Base-by-base conservation (phyloP, 108 stramenopile genomes). In the Nannochloropsis salina region DNA sequence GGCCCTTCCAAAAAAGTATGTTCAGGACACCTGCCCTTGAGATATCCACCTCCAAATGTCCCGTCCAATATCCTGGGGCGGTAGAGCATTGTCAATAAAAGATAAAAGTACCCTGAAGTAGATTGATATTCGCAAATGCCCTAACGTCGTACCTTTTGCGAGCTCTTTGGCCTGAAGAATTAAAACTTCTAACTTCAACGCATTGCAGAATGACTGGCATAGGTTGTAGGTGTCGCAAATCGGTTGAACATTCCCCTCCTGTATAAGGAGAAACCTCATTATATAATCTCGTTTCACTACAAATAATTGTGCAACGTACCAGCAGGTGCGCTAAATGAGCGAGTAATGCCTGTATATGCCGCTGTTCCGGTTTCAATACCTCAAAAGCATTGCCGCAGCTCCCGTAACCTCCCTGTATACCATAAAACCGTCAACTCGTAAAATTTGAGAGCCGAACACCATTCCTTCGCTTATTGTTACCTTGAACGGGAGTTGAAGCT, bases 91-190 rank as follows among this genome's bases (percentile, higher is more conserved):
- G 6, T n/a, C 61, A 74, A 74, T 15, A 74, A 74, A 74, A n/a
- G 61, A 74, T 74, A 6, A 74, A n/a, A n/a, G 47, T 15, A 74
- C 31, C 31, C n/a, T 3, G 61, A 3, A 51, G 15, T 51, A 74
- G n/a, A 4, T n/a, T n/a, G 61, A 74, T n/a, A n/a, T n/a, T 74
- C 3, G n/a, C 61, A 74, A 15, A 2, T 74, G 20, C 61, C 61
- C 6, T 74, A 15, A 15, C 61, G 20, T 15, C 61, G 20, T 74
- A 74, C 61, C 61, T 74, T 74, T 74, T 15, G 61, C 61, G 61
- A 74, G 61, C 61, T 74, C 61, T 74, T 74, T 74, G 61, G 61
- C 61, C 61, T 74, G 61, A 74, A 74, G 61, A 15, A n/a, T n/a
- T n/a, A 74, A n/a, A 15, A 74, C 3, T n/a, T 74, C 61, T 74